phyloP scores from a whole-genome alignment of 768 basidiomycete genomes.

The Tremella fuciformis region DNA sequence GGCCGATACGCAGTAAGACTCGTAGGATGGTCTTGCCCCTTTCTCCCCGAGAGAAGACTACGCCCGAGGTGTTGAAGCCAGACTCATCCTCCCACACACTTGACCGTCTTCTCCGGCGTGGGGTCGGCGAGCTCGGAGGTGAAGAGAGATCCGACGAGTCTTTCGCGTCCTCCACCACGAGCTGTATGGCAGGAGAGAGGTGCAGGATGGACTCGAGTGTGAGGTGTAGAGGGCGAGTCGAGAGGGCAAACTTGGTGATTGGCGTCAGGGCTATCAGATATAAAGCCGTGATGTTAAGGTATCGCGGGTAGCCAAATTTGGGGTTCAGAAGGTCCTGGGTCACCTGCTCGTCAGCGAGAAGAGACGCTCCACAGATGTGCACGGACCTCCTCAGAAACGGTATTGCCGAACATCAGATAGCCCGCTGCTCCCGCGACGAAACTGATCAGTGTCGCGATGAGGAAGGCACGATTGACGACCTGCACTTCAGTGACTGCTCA shows the following conservation, averaged over 20 bases:
- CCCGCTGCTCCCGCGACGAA: constrained; percentile 71
- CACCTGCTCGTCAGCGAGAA: constrained; percentile 54
- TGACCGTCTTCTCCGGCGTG: neutral
- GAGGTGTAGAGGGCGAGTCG: constrained; percentile 74
- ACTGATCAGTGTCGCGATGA: constrained; percentile 61
- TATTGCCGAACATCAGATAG: constrained; percentile 84
- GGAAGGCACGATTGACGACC: constrained; percentile 40
- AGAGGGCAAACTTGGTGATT: constrained; percentile 77
- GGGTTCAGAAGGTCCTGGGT: constrained; percentile 69
- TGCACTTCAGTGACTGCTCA: constrained; percentile 37
- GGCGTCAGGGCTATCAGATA: constrained; percentile 67
- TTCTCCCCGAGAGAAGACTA: neutral
- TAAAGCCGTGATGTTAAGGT: constrained; percentile 69
- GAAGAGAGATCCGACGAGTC: neutral
- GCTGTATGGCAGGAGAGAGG: constrained; percentile 55
- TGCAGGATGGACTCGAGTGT: constrained; percentile 77
- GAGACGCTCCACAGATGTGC: constrained; percentile 45
- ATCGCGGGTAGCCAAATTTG: constrained; percentile 65
- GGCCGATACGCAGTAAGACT: constrained; percentile 60
- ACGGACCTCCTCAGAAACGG: constrained; percentile 69
- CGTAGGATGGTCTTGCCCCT: constrained; percentile 6
- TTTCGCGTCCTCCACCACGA: neutral
- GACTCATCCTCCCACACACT: neutral
- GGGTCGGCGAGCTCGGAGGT: constrained; percentile 4
- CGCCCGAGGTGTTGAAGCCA: neutral